A percentile compares a stretch with the other conserved stretches of the same genome.
Evolutionary conservation across 306 rosid genomes (phyloP).

Genomic region (Echinosophora koreensis): DNA sequence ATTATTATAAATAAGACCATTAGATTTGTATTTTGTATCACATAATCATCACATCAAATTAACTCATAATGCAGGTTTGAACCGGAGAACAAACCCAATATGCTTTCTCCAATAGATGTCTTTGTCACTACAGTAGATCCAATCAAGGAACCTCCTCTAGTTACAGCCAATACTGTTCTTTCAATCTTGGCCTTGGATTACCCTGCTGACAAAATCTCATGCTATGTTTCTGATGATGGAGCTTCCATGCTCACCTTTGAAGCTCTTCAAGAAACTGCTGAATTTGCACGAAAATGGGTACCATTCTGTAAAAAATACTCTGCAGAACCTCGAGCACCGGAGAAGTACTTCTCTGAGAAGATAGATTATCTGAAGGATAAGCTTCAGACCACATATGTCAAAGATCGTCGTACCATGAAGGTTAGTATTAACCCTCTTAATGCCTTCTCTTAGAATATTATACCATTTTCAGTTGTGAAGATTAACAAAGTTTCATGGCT

Average conservation of each 20-base stretch:
- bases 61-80: slow-evolving; percentile 72
- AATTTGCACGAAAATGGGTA: slow-evolving; percentile 92
- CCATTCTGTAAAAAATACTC: slow-evolving; percentile 87
- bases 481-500: slow-evolving; percentile 22
- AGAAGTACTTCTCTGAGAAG: slow-evolving; percentile 90
- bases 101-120: slow-evolving; percentile 82
- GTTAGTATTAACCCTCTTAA: slow-evolving; percentile 50
- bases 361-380: slow-evolving; percentile 92
- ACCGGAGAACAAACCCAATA: slow-evolving; percentile 83
- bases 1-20: no score
- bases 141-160: slow-evolving; percentile 92
- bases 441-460: slow-evolving; percentile 23
- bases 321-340: slow-evolving; percentile 93
- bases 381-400: slow-evolving; percentile 89
- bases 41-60: no score
- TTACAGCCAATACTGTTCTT: slow-evolving; percentile 91
- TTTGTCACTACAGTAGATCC: slow-evolving; percentile 95
- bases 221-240: slow-evolving; percentile 96
- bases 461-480: slow-evolving; percentile 9
- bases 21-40: neutral
- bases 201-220: slow-evolving; percentile 85
- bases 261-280: slow-evolving; percentile 94
- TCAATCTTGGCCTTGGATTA: slow-evolving; percentile 94
- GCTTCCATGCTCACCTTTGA: slow-evolving; percentile 97
- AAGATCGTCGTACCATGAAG: slow-evolving; percentile 97